These are phyloP conservation scores for Alternaria ventricosa DNA, from an alignment of 2,329 filamentous ascomycete species.

Conservation along the genomic window DNA sequence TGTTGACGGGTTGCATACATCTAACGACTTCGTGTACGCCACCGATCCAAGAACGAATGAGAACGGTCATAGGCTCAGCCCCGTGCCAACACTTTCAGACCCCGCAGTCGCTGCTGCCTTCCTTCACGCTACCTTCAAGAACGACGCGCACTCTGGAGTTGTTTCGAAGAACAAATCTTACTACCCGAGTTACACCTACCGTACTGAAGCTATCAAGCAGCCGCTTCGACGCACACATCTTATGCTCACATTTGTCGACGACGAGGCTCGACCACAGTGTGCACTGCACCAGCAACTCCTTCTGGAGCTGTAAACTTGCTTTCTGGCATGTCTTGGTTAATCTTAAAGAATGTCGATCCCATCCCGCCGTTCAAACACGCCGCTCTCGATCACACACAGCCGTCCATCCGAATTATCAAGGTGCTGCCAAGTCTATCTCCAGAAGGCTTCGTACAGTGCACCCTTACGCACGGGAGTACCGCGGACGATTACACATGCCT, in stretches of 20 bases:
- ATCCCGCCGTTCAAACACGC: background rate
- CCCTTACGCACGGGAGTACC: background rate
- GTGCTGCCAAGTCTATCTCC: rapidly evolving
- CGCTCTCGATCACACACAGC: background rate
- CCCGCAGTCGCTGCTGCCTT: background rate
- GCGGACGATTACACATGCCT: background rate
- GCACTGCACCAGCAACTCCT: too few relatives aligned
- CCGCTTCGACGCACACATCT: too few relatives aligned
- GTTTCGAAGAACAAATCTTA: background rate
- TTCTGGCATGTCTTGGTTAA: background rate
- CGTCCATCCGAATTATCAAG: background rate
- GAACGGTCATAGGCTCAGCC: background rate
- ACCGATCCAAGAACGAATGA: background rate
- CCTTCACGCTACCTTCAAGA: background rate
- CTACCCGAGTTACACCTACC: too few relatives aligned
- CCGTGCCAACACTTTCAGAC: background rate
- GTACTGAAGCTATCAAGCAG: too few relatives aligned
- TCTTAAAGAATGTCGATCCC: rapidly evolving
- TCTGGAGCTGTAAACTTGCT: too few relatives aligned
- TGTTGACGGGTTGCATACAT: background rate
- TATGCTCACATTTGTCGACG: too few relatives aligned
- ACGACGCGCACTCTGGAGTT: background rate
- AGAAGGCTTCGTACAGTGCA: background rate
- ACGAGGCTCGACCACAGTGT: too few relatives aligned
- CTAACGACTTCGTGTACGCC: background rate